Conservation (phyloP, 768 basidiomycete species). For the Leccinellum albellum region DNA sequence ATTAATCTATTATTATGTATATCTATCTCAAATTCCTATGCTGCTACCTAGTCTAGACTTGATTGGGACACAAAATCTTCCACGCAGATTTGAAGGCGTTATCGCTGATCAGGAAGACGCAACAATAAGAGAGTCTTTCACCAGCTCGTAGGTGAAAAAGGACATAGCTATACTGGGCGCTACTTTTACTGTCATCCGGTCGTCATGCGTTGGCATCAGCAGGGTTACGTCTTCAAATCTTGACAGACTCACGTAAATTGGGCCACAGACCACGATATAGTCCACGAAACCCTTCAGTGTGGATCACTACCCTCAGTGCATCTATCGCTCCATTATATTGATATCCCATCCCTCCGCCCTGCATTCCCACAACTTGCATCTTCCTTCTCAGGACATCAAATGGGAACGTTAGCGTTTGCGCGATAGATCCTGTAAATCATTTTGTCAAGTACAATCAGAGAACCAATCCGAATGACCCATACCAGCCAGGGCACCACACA, state of each 20-base stretch:
- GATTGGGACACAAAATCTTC: not conserved
- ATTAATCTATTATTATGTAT: conserved; percentile 5
- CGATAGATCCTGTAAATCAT: conserved; percentile 63
- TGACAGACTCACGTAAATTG: conserved; percentile 62
- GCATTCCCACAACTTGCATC: conserved; percentile 91
- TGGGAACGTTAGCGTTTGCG: conserved; percentile 93
- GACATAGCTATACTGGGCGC: conserved; percentile 85
- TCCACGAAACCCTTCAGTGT: conserved; percentile 69
- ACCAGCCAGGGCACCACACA: conserved; percentile 87
- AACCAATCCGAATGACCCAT: conserved; percentile 16
- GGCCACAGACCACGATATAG: conserved; percentile 88
- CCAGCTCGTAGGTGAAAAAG: conserved; percentile 79
- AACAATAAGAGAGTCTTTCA: conserved; percentile 45
- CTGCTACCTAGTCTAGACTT: not conserved
- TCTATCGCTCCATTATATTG: conserved; percentile 81
- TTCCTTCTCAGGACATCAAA: conserved; percentile 93
- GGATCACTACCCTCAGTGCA: conserved; percentile 65
- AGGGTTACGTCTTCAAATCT: conserved; percentile 1
- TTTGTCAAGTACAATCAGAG: conserved; percentile 3
- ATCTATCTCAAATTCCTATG: not conserved
- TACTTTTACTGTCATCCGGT: conserved; percentile 65
- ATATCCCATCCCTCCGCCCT: conserved; percentile 49
- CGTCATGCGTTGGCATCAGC: conserved; percentile 4
- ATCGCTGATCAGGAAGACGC: conserved; percentile 14
- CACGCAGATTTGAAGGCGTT: not conserved